Evolutionary conservation across 495 filamentous ascomycete species (phyloP).

Genomic region (Neurospora sp.): DNA sequence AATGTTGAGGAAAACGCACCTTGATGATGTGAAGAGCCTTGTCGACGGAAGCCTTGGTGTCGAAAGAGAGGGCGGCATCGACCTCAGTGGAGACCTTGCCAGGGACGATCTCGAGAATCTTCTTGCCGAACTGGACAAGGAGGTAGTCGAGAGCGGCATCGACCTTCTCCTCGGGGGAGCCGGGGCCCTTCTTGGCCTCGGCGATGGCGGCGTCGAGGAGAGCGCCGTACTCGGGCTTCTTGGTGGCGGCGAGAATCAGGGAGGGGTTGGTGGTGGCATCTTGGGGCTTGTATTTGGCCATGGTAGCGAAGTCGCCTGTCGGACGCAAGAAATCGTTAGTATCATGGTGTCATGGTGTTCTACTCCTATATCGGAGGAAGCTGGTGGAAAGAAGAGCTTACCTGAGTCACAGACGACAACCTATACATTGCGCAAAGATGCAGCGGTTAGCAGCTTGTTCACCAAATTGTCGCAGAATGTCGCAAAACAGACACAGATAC

Average conservation of each 20-base stretch:
- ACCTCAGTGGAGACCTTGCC: slow-evolving; percentile 99
- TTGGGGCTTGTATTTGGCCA: slow-evolving; percentile 99
- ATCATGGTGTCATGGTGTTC: not conserved
- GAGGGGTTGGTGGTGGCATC: slow-evolving; percentile 99
- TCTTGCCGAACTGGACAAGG: slow-evolving; percentile 92
- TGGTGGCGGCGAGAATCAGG: slow-evolving; percentile 92
- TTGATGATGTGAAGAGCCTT: slow-evolving; percentile 98
- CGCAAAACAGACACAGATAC: not conserved
- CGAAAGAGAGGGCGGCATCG: slow-evolving; percentile 93
- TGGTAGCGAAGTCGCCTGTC: slow-evolving; percentile 43
- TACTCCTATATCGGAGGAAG: not conserved
- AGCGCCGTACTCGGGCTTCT: slow-evolving; percentile 93
- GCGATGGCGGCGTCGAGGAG: slow-evolving; percentile 80
- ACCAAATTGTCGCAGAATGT: not conserved
- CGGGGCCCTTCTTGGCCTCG: slow-evolving; percentile 69
- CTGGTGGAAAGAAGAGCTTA: slow-evolving; percentile 34
- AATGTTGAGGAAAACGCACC: slow-evolving; percentile 36
- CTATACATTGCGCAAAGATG: slow-evolving; percentile 28
- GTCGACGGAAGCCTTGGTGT: slow-evolving; percentile 79
- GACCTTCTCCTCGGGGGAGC: slow-evolving; percentile 61
- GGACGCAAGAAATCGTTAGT: not conserved
- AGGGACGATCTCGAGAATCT: slow-evolving; percentile 94
- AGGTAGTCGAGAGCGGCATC: slow-evolving; percentile 82
- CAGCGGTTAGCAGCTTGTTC: slow-evolving; percentile 16
- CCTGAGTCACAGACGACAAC: slow-evolving; percentile 96